phyloP scores from a whole-genome alignment of 495 filamentous ascomycete species.

The Aspergillus nanangensis region DNA sequence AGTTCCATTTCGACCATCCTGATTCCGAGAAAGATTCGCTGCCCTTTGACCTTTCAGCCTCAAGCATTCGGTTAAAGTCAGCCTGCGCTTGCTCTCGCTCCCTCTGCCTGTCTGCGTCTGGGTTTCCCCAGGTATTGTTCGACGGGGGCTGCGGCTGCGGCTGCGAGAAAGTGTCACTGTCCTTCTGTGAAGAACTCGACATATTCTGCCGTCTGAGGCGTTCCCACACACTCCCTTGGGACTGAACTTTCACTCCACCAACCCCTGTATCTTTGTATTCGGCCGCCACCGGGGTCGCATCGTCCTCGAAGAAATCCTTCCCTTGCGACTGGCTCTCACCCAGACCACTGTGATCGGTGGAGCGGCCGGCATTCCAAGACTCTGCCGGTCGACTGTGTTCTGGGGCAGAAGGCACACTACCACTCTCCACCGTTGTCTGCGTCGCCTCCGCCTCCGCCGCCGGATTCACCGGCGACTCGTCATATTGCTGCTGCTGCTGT shows the following conservation, averaged over 20 bases:
- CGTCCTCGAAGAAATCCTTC: constrained; percentile 30
- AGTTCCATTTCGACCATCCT: constrained; percentile 23
- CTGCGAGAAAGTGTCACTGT: constrained; percentile 3
- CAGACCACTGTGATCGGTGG: too few species aligned
- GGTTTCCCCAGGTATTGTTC: background rate
- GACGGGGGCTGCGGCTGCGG: constrained; percentile 1
- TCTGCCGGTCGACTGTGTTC: background rate
- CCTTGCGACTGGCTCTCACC: constrained; percentile 2
- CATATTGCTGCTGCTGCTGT: background rate
- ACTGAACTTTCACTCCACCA: constrained; percentile 13
- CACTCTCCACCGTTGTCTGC: background rate
- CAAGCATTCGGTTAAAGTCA: constrained; percentile 39
- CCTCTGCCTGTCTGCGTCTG: constrained; percentile 5
- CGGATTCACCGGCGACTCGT: background rate
- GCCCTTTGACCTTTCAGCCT: constrained; percentile 29
- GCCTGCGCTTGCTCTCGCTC: constrained; percentile 35
- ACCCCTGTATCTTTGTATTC: constrained; percentile 24
- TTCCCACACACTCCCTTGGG: constrained; percentile 35
- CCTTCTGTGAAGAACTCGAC: background rate
- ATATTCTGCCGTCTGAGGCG: constrained; percentile 31
- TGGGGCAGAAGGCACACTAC: background rate
- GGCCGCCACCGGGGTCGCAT: constrained; percentile 36
- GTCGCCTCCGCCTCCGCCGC: background rate
- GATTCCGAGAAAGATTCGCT: constrained; percentile 1
- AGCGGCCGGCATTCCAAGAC: background rate